A percentile compares a stretch with the other conserved stretches of the same genome.
phyloP scores from a whole-genome alignment of 805 yeast species.

The Metschnikowia baotianmanensis region DNA sequence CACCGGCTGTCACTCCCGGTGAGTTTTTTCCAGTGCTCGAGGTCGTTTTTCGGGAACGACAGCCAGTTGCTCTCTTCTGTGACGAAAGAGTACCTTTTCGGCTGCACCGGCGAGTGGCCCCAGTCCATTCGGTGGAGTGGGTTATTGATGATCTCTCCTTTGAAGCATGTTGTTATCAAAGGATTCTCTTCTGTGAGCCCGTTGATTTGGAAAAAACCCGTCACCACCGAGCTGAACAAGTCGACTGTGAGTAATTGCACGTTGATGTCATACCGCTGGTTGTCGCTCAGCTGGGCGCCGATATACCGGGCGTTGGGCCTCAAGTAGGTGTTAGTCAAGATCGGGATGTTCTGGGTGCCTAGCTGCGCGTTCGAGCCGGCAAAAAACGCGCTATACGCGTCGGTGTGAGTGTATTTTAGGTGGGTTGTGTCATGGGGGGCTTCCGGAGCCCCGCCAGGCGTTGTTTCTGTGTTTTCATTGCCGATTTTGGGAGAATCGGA shows the following conservation, averaged over 20 bases:
- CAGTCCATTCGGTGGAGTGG: slow-evolving; percentile 29
- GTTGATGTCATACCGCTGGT: slow-evolving; percentile 60
- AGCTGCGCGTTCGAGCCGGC: slow-evolving; percentile 4
- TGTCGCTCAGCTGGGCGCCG: slow-evolving; percentile 72
- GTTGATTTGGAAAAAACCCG: slow-evolving; percentile 64
- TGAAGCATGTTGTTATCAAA: slow-evolving; percentile 66
- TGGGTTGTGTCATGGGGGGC: not conserved
- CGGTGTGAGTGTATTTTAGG: slow-evolving; percentile 7
- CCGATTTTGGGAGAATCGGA: not conserved
- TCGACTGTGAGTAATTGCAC: slow-evolving; percentile 74
- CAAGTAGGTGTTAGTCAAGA: slow-evolving; percentile 44
- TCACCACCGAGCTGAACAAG: slow-evolving; percentile 35
- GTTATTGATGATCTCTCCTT: slow-evolving; percentile 66
- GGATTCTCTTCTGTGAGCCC: slow-evolving; percentile 64
- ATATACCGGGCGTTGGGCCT: slow-evolving; percentile 60
- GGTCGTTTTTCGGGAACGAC: slow-evolving; percentile 36
- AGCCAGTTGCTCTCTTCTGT: slow-evolving; percentile 64
- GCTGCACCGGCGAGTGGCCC: slow-evolving; percentile 18
- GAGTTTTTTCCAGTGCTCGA: slow-evolving; percentile 52
- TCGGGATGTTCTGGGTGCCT: slow-evolving; percentile 15
- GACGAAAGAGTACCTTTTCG: slow-evolving; percentile 46
- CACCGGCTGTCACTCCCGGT: slow-evolving; percentile 46
- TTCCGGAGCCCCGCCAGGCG: not conserved
- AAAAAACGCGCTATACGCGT: slow-evolving; percentile 12
- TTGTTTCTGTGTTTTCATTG: not conserved